Conservation (phyloP, 2,329 filamentous ascomycete species). For the Chlorencoelia australis region DNA sequence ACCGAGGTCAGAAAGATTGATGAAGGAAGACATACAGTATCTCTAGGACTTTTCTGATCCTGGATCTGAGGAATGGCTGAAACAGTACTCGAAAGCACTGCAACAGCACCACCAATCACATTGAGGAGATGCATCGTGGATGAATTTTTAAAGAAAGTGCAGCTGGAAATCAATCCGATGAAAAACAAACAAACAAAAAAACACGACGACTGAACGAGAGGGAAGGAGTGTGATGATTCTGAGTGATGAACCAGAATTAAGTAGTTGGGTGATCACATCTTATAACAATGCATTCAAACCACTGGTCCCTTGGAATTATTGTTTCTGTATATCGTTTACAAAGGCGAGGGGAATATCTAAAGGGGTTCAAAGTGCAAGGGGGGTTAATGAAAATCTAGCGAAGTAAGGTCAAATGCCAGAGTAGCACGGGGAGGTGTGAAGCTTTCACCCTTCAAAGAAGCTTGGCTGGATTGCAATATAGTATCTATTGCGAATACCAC, state of each 20-base stretch:
- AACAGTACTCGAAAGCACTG: conserved; percentile 8
- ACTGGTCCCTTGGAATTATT: not conserved
- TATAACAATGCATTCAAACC: conserved; percentile 1
- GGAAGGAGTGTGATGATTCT: not conserved
- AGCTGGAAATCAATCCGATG: not conserved
- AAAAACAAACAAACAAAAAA: not conserved
- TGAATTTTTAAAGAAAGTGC: not conserved
- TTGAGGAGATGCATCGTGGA: conserved; percentile 12
- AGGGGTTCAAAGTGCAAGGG: conserved; percentile 1
- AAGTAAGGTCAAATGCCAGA: too few relatives aligned
- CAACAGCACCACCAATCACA: conserved; percentile 6
- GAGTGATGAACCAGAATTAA: too few relatives aligned
- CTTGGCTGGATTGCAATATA: conserved; percentile 9
- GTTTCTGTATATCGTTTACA: too few relatives aligned
- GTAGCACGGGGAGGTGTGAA: too few relatives aligned
- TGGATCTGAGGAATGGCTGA: conserved; percentile 4
- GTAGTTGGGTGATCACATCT: too few relatives aligned
- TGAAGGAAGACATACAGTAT: too few relatives aligned
- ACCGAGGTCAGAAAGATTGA: too few relatives aligned
- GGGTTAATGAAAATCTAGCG: not conserved
- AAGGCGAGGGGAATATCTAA: conserved; percentile 4
- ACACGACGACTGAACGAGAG: not conserved
- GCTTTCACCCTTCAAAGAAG: conserved; percentile 1
- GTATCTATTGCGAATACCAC: conserved; percentile 12
- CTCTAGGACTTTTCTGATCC: conserved; percentile 6